Conservation (phyloP, 495 filamentous ascomycete genomes). For the Staphylotrichum longicolle region DNA sequence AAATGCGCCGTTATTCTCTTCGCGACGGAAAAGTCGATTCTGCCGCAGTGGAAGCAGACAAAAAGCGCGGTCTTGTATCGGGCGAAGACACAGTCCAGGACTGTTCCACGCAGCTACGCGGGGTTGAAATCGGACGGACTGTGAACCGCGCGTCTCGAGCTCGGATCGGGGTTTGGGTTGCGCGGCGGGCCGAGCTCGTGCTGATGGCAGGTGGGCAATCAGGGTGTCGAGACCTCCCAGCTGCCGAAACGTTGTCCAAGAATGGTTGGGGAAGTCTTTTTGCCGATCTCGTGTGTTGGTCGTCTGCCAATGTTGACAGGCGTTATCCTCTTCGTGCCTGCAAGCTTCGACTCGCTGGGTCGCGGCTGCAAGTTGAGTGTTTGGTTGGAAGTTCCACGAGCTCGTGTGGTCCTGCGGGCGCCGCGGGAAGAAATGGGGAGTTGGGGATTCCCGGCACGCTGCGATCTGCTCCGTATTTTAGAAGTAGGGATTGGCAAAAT, state of each 20-base stretch:
- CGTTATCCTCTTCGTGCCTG: no score
- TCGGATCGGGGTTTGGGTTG: background rate
- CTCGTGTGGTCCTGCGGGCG: background rate
- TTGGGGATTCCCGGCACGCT: background rate
- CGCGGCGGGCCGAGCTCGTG: background rate
- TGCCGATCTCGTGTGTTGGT: background rate
- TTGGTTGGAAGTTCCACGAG: no score
- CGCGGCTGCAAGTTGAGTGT: no score
- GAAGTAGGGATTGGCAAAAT: background rate
- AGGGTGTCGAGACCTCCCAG: background rate
- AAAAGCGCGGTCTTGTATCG: background rate
- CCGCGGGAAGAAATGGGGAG: background rate
- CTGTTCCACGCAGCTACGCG: background rate
- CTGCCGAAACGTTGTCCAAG: background rate
- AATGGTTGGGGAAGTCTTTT: background rate
- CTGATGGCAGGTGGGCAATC: background rate
- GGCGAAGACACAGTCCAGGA: background rate
- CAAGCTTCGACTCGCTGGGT: no score
- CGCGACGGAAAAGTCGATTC: background rate
- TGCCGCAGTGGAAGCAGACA: background rate
- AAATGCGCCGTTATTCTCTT: background rate
- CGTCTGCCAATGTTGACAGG: no score
- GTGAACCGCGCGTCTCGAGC: conserved; percentile 9
- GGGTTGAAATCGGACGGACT: conserved; percentile 12
- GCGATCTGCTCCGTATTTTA: background rate